Base-by-base conservation (phyloP, 129 eudicot genomes). In the Chrysanthemum lavandulifolium region DNA sequence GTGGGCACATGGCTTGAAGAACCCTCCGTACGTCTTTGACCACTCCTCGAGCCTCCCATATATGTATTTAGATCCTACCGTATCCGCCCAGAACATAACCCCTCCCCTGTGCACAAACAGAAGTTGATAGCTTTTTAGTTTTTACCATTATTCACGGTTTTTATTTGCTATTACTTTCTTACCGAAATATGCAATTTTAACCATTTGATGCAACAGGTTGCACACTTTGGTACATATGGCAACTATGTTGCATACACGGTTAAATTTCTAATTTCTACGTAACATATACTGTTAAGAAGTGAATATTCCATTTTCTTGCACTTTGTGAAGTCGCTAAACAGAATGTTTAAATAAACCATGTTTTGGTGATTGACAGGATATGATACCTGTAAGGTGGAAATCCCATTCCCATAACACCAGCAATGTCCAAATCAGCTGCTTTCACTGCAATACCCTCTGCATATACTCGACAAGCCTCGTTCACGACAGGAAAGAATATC, bases 391-490 rank as follows among this genome's bases (percentile, higher is more conserved):
- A 94, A 58, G 96, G 89, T 19, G 99, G 97, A 65, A 90, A 95
- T 2, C 97, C 97, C 97, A 95, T 88, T 73, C 99, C 97, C 99
- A 95, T 86, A 16, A 95, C 88, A 56, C 84, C 83, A 49, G 94
- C 88, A 48, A 95, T 86, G 86, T 95, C 96, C 51, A 95, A 81
- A 76, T 95, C 99, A 48, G 89, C 71, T 62, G 97, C 94, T 78
- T 95, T 95, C 50, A 90, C 96, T 7, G 82, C 99, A 73, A 95
- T 86, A 16, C 99, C 97, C 81, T 94, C 97, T 5, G 91, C 89
- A 15, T 88, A 89, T 55, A 94, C 96, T 75, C 99, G 82, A 70
- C 97, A 95, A 1, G 94, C 91, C 85, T 95, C 99, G 12, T 95
- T 90, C 67, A 90, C 96, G 54, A 90, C 96, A 16, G 99, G 99